These are phyloP conservation scores for Acidomyces sp. DNA, from an alignment of 495 filamentous ascomycete genomes.

Conservation along the genomic window DNA sequence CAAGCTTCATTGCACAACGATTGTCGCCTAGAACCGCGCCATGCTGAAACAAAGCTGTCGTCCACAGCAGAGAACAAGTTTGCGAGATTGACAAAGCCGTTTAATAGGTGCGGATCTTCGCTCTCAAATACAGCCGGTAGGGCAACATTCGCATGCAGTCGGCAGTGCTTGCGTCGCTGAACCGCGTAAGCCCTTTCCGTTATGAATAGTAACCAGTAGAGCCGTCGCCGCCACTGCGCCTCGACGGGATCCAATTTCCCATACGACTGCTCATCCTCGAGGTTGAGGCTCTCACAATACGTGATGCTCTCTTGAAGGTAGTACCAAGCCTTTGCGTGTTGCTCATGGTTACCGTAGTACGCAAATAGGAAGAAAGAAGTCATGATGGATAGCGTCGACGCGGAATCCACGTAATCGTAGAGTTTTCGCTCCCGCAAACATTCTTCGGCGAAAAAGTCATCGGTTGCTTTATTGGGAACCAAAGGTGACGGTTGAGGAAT, in stretches of 20 bases:
- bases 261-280: slow-evolving; percentile 20
- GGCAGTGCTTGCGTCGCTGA: slow-evolving; percentile 18
- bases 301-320: slow-evolving; percentile 22
- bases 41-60: slow-evolving; percentile 19
- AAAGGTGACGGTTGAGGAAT: slow-evolving; percentile 9
- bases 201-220: slow-evolving; percentile 24
- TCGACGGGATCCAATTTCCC: slow-evolving; percentile 14
- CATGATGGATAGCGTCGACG: slow-evolving; percentile 16
- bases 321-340: slow-evolving; percentile 20
- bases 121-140: slow-evolving; percentile 16
- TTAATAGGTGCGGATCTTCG: slow-evolving; percentile 19
- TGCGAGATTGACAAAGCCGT: slow-evolving; percentile 22
- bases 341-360: slow-evolving; percentile 23
- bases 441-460: slow-evolving; percentile 21
- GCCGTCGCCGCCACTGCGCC: slow-evolving; percentile 20
- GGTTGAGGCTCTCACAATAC: slow-evolving; percentile 16
- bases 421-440: slow-evolving; percentile 18
- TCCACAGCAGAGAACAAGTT: slow-evolving; percentile 21
- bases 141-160: slow-evolving; percentile 15
- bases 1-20: slow-evolving; percentile 19
- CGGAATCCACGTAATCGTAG: slow-evolving; percentile 18
- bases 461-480: slow-evolving; percentile 5
- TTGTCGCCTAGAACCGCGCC: slow-evolving; percentile 16
- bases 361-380: slow-evolving; percentile 24
- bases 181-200: slow-evolving; percentile 24